phyloP scores from a whole-genome alignment of 495 filamentous ascomycete genomes.

The Penicillium paradoxum region DNA sequence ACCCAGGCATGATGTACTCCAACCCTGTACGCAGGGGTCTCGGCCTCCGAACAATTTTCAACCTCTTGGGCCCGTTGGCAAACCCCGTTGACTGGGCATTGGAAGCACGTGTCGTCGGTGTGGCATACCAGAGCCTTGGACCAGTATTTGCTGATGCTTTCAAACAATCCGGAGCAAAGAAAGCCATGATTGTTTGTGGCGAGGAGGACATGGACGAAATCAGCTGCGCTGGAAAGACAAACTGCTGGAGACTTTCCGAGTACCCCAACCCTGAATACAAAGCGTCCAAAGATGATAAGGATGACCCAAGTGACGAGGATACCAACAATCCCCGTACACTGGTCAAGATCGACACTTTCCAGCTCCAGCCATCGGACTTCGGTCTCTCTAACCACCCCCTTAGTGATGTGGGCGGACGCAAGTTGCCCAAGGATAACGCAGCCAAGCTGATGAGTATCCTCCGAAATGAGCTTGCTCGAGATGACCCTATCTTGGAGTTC shows the following conservation, averaged over 20 bases:
- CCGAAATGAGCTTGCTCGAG: conserved; percentile 60
- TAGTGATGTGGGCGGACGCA: conserved; percentile 70
- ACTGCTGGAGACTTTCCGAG: conserved; percentile 78
- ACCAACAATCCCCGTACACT: conserved; percentile 35
- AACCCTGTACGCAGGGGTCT: conserved; percentile 77
- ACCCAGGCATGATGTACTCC: conserved; percentile 85
- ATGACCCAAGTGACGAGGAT: conserved; percentile 38
- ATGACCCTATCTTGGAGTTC: conserved; percentile 86
- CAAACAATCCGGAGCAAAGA: conserved; percentile 65
- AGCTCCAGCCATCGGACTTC: conserved; percentile 74
- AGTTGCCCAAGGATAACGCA: conserved; percentile 80
- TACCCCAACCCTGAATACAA: conserved; percentile 42
- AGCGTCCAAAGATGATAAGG: conserved; percentile 21
- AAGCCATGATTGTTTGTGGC: conserved; percentile 89
- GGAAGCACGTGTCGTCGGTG: conserved; percentile 86
- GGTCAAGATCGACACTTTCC: conserved; percentile 66
- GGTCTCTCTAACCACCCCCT: conserved; percentile 74
- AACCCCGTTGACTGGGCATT: conserved; percentile 78
- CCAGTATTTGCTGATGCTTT: conserved; percentile 84
- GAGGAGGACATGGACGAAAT: conserved; percentile 95
- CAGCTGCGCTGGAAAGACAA: conserved; percentile 76
- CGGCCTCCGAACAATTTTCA: conserved; percentile 93
- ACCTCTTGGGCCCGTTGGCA: conserved; percentile 84
- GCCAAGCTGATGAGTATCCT: conserved; percentile 74
- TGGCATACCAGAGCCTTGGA: conserved; percentile 80